phyloP scores from a whole-genome alignment of 192 early-diverging fungal species.

The Helicostylum pulchrum region DNA sequence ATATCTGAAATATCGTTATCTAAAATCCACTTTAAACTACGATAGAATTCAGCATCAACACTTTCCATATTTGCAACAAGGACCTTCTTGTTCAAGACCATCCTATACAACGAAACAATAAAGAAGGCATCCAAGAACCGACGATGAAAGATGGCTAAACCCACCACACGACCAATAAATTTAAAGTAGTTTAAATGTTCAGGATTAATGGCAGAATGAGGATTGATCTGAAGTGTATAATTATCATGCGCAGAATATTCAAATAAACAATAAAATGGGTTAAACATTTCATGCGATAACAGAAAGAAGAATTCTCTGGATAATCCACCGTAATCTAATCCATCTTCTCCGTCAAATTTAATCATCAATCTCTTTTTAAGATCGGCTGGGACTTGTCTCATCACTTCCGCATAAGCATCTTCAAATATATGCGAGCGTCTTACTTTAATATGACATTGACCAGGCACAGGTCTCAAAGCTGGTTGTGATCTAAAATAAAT shows the following conservation, averaged over 20 bases:
- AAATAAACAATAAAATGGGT: conserved; percentile 86
- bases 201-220: conserved; percentile 90
- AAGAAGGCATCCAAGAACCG: conserved; percentile 97
- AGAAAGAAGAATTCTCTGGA: conserved; percentile 98
- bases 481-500: conserved; percentile 97
- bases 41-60: conserved; percentile 89
- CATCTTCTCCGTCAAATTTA: conserved; percentile 98
- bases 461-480: conserved; percentile 80
- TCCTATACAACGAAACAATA: conserved; percentile 94
- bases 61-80: conserved; percentile 89
- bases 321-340: conserved; percentile 96
- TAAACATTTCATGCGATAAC: conserved; percentile 98
- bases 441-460: conserved; percentile 93
- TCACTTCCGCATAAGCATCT: conserved; percentile 93
- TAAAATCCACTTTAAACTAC: conserved; percentile 91
- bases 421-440: conserved; percentile 88
- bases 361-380: conserved; percentile 97
- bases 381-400: conserved; percentile 87
- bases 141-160: conserved; percentile 95
- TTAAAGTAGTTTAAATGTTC: conserved; percentile 98
- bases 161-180: conserved; percentile 96
- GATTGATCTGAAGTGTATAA: conserved; percentile 98
- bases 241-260: conserved; percentile 98
- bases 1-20: conserved; percentile 88
- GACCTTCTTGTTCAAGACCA: conserved; percentile 89